Evolutionary conservation across 805 yeast genomes (phyloP), one percentile per base, ranked within the genome.

Genomic region (Metschnikowia aberdeeniae): DNA sequence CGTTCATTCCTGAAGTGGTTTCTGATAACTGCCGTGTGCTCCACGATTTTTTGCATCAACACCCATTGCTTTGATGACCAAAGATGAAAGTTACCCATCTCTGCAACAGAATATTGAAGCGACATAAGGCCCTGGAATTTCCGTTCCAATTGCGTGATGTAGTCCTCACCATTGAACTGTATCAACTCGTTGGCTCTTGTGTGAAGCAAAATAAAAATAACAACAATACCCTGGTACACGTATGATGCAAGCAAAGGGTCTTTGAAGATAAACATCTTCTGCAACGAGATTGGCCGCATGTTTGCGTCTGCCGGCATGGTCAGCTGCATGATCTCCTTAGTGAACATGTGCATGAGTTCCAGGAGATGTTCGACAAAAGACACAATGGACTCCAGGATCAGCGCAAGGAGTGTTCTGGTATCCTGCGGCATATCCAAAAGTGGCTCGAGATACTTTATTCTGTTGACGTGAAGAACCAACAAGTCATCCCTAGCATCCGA

Each of bases 371-470:
- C 58, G 17, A 60, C 49, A 44, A 74, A 67, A 7, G 55, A 46
- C 17, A 61, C 59, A 5, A 68, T 57, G 33, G 76, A 64, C 24
- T 59, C 58, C 39, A 61, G 56, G 9, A 69, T 56, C 39, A 65
- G 66, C 69, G 62, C 3, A 76, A 73, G 51, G 58, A 63, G 45
- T 6, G 30, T 30, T 9, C 26, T 37, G 2, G 70, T 51, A 44
- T 73, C 62, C 26, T 64, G 62, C 46, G 68, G 65, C n/a, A 69
- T 54, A 35, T 57, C 62, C 61, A 76, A 64, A 51, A 77, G 77
- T 26, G 78, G 80, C 50, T 76, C 80, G 48, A 75, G 72, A 41
- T 77, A 63, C 45, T 77, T 77, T 22, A 80, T 77, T 43, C 77
- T 60, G 49, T 76, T 77, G 41, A 76, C 73, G 52, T 75, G 70